Base-by-base conservation (phyloP, 805 yeast species). In the Nakazawaea populi region DNA sequence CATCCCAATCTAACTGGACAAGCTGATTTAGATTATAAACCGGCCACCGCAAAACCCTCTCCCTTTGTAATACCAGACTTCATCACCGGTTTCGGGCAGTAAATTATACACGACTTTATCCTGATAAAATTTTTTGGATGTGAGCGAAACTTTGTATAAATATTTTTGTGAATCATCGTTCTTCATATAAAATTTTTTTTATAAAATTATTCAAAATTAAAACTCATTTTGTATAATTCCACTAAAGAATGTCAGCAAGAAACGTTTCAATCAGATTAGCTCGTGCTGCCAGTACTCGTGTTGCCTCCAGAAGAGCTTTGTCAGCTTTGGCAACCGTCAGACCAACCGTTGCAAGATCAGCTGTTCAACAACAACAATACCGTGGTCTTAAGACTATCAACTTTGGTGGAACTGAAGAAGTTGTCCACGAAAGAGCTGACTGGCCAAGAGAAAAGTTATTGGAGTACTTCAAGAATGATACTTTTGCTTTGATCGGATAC, bases 361-460 rank as follows among this genome's bases (percentile, higher is more conserved):
- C 75, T 62, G 73, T 79, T 63, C 46, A 30, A 30, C 40, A 18
- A 27, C 52, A 49, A 44, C 47, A 44, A 44, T 24, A 35, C 12
- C 89, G 99, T 77, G 98, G 98, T 77, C 71, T 92, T 68, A 90
- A 94, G 82, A 83, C 88, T 77, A 94, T 94, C 79, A 89, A 89
- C 85, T 94, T 94, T 67, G 97, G 89, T 72, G 97, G 97, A 75
- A 81, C 83, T 61, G 89, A 85, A 66, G 99, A 94, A 81, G 75
- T 85, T 62, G 99, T 94, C 62, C 92, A 94, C 80, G 98, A 94
- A 82, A 89, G 99, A 77, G 85, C 90, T 65, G 99, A 94, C 87
- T 94, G 99, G 99, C 99, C 99, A 76, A 82, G 86, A 73, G 98
- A 92, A 78, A 92, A 88, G 80, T 80, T 94, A 67, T 81, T 85